Conservation (phyloP, 495 filamentous ascomycete species). For the Penicillium nucicola region DNA sequence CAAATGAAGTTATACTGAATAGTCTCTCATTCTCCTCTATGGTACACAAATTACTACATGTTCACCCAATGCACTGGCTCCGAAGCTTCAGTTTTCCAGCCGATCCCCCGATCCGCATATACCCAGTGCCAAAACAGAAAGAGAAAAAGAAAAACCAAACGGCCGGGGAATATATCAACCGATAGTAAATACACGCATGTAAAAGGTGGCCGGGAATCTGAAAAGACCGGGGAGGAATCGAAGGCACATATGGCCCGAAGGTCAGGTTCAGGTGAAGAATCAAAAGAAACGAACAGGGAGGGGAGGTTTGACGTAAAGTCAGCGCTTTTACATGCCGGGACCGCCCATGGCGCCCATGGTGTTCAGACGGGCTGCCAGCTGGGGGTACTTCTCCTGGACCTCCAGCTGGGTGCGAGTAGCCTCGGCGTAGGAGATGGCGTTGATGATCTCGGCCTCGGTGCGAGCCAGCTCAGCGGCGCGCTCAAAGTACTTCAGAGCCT, state of each 20-base stretch:
- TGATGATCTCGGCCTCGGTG: constrained; percentile 93
- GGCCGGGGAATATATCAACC: constrained; percentile 24
- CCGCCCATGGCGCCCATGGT: constrained; percentile 59
- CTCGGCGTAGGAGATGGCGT: constrained; percentile 95
- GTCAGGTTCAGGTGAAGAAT: constrained; percentile 12
- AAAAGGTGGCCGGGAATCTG: constrained; percentile 20
- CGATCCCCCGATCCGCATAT: constrained; percentile 15
- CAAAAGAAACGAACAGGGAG: constrained; percentile 19
- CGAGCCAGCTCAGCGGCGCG: constrained; percentile 91
- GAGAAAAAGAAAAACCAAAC: constrained; percentile 17
- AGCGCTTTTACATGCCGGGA: constrained; percentile 37
- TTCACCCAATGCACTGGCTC: constrained; percentile 17
- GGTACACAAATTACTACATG: constrained; percentile 32
- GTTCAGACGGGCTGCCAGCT: constrained; percentile 78
- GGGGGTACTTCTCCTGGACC: constrained; percentile 98
- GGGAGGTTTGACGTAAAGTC: background rate
- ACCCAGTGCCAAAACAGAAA: constrained; percentile 19
- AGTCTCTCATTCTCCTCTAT: constrained; percentile 25
- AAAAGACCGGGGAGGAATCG: constrained; percentile 19
- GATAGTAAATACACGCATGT: constrained; percentile 38
- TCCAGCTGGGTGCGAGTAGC: constrained; percentile 95
- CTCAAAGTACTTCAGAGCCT: constrained; percentile 96
- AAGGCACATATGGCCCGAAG: constrained; percentile 4
- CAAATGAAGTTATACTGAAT: constrained; percentile 3
- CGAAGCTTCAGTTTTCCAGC: constrained; percentile 3